Evolutionary conservation across 169 alveolate genomes (phyloP).

Genomic region (Plasmodium yoelii): DNA sequence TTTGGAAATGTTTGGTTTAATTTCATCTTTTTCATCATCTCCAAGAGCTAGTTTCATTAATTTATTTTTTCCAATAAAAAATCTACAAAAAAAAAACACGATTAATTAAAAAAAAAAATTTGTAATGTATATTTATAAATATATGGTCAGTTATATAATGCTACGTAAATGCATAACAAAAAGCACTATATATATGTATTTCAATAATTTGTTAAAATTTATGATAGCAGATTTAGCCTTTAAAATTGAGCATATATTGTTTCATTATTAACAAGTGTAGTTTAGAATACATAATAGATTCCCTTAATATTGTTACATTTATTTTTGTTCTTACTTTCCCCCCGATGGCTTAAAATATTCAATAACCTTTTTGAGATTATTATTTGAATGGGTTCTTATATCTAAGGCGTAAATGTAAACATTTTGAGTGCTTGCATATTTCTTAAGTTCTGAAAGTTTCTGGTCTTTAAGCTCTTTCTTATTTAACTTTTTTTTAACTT

Average conservation of each 20-base stretch:
- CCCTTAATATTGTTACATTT: background rate
- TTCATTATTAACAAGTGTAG: no score
- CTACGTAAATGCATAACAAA: no score
- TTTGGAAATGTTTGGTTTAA: constrained; percentile 43
- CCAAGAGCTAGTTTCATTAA: constrained; percentile 72
- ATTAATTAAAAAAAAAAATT: background rate
- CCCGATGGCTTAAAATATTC: constrained; percentile 61
- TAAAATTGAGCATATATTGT: no score
- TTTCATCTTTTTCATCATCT: constrained; percentile 22
- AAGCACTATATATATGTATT: no score
- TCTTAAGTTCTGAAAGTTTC: constrained; percentile 43
- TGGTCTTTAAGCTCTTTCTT: constrained; percentile 62
- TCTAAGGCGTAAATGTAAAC: constrained; percentile 57
- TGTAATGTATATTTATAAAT: background rate
- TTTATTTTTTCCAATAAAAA: constrained; percentile 75
- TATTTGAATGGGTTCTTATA: constrained; percentile 65
- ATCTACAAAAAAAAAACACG: constrained; percentile 2
- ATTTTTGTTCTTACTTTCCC: constrained; percentile 33
- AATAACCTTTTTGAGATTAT: constrained; percentile 59
- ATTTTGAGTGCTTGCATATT: constrained; percentile 46
- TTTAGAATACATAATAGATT: no score
- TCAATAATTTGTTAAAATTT: no score
- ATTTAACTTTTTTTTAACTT: constrained; percentile 69
- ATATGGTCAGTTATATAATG: no score
- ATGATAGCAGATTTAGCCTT: no score